Evolutionary conservation across 2,329 filamentous ascomycete genomes (phyloP), one percentile per base, ranked within the genome.

Genomic region (Fusarium devonianum): DNA sequence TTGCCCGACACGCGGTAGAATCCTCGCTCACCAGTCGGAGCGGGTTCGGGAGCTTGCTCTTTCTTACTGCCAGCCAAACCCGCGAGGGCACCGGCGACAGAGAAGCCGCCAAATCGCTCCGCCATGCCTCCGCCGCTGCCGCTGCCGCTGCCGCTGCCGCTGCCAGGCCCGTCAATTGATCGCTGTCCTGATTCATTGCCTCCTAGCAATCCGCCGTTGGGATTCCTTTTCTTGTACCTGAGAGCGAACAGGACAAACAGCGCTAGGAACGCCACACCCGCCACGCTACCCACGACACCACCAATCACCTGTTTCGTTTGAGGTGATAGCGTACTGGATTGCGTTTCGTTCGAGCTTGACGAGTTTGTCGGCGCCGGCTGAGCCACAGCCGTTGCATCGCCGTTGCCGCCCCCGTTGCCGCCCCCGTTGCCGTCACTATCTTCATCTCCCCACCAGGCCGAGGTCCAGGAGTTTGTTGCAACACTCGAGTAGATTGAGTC

Each of bases 1-100:
- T 79, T 79, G 53, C 85, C 85, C 5, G 85, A 85, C 2, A 88
- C 80, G 21, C 84, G 81, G 54, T 86, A 81, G 66, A 88, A 88
- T 1, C 84, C 82, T 52, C 76, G 74, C 63, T 87, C 83, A 19
- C 73, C 76, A 17, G 66, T 69, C 25, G 73, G 73, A 30, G 67
- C 66, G 12, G 64, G 65, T 37, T 56, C 56, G 39, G 68, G 54
- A 38, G 54, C 53, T 21, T 46, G 52, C 16, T 43, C 41, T 17
- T 46, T 56, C 65, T 70, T 73, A 49, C 76, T 79, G 22, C 73
- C 70, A 5, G 75, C 71, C 25, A 82, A 62, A 30, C 68, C 74
- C 3, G 78, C 75, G n/a, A 82, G 64, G 7, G 78, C 75, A 9
- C 78, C 72, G 4, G 80, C 75, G 11, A 84, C 72, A 5, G 76